A percentile compares a stretch with the other conserved stretches of the same genome.
These are phyloP conservation scores for Solanum hybrid DNA, from an alignment of 305 asterid genomes.

Conservation along the genomic window DNA sequence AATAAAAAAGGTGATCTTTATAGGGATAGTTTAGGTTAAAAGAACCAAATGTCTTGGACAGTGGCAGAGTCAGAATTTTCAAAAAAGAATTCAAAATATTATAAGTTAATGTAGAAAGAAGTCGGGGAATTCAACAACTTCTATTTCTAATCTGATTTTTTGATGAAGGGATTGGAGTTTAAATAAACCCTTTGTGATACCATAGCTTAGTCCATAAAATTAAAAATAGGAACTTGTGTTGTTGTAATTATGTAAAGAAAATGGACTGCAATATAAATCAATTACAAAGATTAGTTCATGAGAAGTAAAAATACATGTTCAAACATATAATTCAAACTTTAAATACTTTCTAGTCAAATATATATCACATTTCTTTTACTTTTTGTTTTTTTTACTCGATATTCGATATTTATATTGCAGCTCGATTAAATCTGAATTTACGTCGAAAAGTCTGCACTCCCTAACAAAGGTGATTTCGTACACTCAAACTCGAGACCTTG, in stretches of 20 bases:
- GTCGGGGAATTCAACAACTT: background rate
- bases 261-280: no score
- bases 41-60: background rate
- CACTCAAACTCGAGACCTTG: no score
- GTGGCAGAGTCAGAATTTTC: background rate
- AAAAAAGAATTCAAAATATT: accelerated
- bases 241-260: no score
- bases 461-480: no score
- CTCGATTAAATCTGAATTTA: no score
- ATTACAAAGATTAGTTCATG: no score
- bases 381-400: no score
- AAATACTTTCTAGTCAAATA: background rate
- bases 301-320: background rate
- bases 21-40: background rate
- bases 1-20: background rate
- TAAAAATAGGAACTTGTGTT: no score
- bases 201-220: background rate
- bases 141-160: background rate
- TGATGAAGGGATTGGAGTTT: background rate
- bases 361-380: background rate
- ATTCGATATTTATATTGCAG: no score
- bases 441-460: no score
- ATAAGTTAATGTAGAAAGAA: background rate
- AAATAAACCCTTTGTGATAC: background rate
- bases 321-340: background rate